Conservation (phyloP, 257 asterid species). For the Ophiorrhiza pumila region DNA sequence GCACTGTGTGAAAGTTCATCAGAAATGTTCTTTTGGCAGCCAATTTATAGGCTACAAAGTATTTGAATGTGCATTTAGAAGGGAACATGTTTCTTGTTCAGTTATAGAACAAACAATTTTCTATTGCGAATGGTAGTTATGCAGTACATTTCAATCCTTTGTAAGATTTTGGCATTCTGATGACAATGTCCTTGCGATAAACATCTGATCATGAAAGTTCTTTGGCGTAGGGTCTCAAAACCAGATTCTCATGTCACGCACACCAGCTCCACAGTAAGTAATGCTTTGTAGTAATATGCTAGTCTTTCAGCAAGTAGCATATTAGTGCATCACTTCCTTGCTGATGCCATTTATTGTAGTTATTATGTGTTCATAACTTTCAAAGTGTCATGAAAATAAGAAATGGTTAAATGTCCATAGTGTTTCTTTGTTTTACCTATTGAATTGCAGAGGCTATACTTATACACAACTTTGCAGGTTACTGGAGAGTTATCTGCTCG, state of each 20-base stretch:
- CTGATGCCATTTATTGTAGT: neutral
- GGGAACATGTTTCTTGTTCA: too few species aligned
- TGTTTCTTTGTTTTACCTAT: neutral
- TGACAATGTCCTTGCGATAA: neutral
- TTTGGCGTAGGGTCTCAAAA: conserved; percentile 68
- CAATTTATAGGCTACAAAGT: neutral
- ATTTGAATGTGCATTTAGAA: neutral
- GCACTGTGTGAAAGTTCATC: neutral
- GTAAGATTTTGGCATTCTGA: neutral
- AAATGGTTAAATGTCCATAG: conserved; percentile 5
- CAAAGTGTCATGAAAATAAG: neutral
- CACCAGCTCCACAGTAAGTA: conserved; percentile 91
- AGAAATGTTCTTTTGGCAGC: neutral
- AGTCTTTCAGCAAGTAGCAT: neutral
- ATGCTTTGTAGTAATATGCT: conserved; percentile 5
- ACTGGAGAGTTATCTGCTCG: conserved; percentile 70
- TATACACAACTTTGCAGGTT: conserved; percentile 45
- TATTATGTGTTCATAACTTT: neutral
- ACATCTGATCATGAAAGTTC: conserved; percentile 4
- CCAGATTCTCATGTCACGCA: conserved; percentile 99
- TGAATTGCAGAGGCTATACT: neutral
- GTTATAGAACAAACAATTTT: too few species aligned
- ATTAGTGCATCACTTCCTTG: neutral
- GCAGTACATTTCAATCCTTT: too few species aligned
- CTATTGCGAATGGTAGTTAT: too few species aligned